Conservation (phyloP, 108 stramenopile genomes). For the Discostella pseudostelligera region DNA sequence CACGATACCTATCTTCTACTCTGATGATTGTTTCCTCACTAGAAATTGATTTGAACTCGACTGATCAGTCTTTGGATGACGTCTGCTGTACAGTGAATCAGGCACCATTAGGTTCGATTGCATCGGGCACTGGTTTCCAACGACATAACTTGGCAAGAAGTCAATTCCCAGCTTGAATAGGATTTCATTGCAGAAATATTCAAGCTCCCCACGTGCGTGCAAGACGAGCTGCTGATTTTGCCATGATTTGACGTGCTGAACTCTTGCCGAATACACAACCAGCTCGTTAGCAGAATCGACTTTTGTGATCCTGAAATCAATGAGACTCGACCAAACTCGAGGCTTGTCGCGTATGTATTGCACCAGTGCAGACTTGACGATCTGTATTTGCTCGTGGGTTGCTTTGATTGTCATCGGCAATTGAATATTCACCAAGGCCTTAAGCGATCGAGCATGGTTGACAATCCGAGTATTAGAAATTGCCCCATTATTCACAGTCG, state of each 20-base stretch:
- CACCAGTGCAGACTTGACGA: constrained; percentile 56
- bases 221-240: constrained; percentile 57
- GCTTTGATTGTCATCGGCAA: constrained; percentile 47
- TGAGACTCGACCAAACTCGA: constrained; percentile 56
- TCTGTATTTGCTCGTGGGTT: constrained; percentile 54
- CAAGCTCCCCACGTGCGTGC: constrained; percentile 50
- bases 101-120: too few relatives aligned
- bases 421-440: constrained; percentile 53
- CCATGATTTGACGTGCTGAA: constrained; percentile 69
- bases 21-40: too few relatives aligned
- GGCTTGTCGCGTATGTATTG: constrained; percentile 63
- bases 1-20: too few relatives aligned
- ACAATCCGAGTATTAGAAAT: constrained; percentile 61
- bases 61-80: too few relatives aligned
- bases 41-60: too few relatives aligned
- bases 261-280: constrained; percentile 42
- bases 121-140: too few relatives aligned
- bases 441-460: constrained; percentile 65
- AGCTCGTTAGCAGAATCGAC: constrained; percentile 55
- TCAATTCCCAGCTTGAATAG: constrained; percentile 51
- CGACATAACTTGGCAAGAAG: constrained; percentile 7
- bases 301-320: constrained; percentile 50
- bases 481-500: constrained; percentile 64
- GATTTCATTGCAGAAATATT: constrained; percentile 48
- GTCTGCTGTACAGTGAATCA: too few relatives aligned